A percentile compares a stretch with the other conserved stretches of the same genome.
phyloP scores from a whole-genome alignment of 345 rosid genomes.

The Lenwebbia sp. region DNA sequence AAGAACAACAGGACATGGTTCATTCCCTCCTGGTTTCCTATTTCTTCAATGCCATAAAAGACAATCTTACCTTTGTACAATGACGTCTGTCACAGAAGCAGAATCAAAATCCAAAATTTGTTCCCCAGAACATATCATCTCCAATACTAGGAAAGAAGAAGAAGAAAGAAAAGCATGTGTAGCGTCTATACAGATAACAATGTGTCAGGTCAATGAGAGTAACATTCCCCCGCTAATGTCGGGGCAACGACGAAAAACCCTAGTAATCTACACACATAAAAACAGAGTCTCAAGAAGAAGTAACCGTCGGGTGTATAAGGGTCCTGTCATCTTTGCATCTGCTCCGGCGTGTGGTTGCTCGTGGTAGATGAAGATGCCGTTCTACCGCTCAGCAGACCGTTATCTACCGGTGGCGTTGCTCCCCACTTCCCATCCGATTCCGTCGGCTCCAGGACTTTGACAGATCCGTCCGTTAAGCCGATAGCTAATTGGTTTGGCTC shows the following conservation, averaged over 20 bases:
- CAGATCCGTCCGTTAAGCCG: conserved; percentile 59
- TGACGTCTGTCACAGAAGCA: neutral
- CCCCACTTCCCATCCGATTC: conserved; percentile 84
- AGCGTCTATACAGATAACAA: neutral
- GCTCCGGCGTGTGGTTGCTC: conserved; percentile 73
- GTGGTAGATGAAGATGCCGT: conserved; percentile 69
- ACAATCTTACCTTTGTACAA: neutral
- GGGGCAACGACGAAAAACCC: neutral
- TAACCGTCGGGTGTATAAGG: neutral
- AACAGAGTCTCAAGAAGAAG: neutral
- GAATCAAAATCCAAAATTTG: neutral
- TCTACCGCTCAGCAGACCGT: conserved; percentile 48
- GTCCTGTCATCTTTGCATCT: conserved; percentile 41
- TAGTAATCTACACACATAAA: conserved; percentile 8
- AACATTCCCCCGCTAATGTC: neutral
- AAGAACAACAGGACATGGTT: neutral
- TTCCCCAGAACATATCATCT: neutral
- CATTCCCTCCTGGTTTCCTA: neutral
- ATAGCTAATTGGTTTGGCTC: conserved; percentile 71
- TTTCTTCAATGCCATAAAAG: neutral
- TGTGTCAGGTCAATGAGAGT: neutral
- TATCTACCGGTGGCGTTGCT: conserved; percentile 39
- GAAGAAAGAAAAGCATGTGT: neutral
- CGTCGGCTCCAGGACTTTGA: conserved; percentile 62
- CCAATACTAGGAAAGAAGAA: neutral